Base-by-base conservation (phyloP, 2,329 filamentous ascomycete species). In the Talaromyces piceae region DNA sequence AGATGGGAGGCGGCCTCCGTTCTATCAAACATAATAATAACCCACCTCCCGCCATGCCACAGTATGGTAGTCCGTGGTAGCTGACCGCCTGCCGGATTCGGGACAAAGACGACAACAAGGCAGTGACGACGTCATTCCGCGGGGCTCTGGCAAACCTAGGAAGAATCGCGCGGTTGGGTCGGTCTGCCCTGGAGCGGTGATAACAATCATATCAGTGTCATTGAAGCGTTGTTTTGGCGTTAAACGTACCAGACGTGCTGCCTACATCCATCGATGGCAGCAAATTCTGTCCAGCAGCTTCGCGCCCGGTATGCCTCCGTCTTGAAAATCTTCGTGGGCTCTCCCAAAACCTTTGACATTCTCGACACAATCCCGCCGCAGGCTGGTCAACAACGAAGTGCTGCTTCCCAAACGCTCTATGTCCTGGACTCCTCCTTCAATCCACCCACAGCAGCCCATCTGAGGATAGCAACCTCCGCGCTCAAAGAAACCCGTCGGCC, bases 391-490 rank as follows among this genome's bases (percentile, higher is more conserved):
- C 48, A 18, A 50, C 52, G 25, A 49, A 43, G 46, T 46, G 37
- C 16, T 18, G 6, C 54, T 47, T 59, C 64, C 28, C 57, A 59
- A n/a, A 58, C 62, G n/a, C 74, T 85, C 48, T 82, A 81, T 65
- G 80, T 85, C 50, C 72, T 84, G 43, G 82, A 84, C 61, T 83
- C 81, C 0, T 83, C 80, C 22, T 84, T 83, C 74, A 85, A 85
- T 56, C 82, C 82, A 9, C 82, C 82, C 1, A 81, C 79, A 3
- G 68, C 72, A 48, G 82, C 81, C 8, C 81, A 85, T 60, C 68
- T 77, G 16, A 69, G 70, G 20, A 76, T 85, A 28, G 78, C 76
- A 4, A 72, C 70, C 26, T 76, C 77, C 13, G 80, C 80, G 2
- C 57, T 84, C 4, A 64, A 68, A 41, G 66, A 71, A 33, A 61